These are phyloP conservation scores for Fusarium redolens DNA, from an alignment of 2,329 filamentous ascomycete genomes.

Conservation along the genomic window DNA sequence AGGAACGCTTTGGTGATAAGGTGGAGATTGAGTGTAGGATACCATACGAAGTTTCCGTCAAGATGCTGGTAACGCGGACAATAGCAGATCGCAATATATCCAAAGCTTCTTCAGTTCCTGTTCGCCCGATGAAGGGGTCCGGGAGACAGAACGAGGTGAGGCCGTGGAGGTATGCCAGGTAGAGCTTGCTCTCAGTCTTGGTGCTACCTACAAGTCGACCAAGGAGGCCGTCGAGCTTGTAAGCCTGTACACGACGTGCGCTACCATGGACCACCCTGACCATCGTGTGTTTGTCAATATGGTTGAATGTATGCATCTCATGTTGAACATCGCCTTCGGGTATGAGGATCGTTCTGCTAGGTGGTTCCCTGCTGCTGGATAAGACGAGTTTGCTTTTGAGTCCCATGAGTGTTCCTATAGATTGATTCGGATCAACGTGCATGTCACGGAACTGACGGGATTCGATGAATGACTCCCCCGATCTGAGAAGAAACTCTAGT, in stretches of 20 bases:
- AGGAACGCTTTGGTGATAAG: slow-evolving; percentile 50
- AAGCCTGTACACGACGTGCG: slow-evolving; percentile 52
- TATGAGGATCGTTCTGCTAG: slow-evolving; percentile 53
- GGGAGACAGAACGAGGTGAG: slow-evolving; percentile 64
- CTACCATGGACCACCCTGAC: slow-evolving; percentile 50
- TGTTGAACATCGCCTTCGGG: slow-evolving; percentile 47
- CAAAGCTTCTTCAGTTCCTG: slow-evolving; percentile 66
- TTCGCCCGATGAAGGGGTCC: slow-evolving; percentile 59
- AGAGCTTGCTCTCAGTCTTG: slow-evolving; percentile 62
- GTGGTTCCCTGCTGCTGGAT: slow-evolving; percentile 12
- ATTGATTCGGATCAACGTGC: slow-evolving; percentile 29
- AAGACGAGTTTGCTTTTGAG: slow-evolving; percentile 57
- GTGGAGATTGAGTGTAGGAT: slow-evolving; percentile 5
- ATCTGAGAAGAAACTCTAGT: slow-evolving; percentile 18
- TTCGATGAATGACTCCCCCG: background rate
- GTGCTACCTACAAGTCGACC: slow-evolving; percentile 63
- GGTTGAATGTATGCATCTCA: background rate
- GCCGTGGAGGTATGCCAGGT: slow-evolving; percentile 64
- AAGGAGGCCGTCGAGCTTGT: slow-evolving; percentile 60
- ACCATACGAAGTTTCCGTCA: background rate
- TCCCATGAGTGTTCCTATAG: slow-evolving; percentile 26
- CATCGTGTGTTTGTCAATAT: slow-evolving; percentile 45
- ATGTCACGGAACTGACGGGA: slow-evolving; percentile 32
- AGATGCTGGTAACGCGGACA: slow-evolving; percentile 49
- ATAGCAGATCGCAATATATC: slow-evolving; percentile 60